Conservation (phyloP, 257 asterid genomes). For the Cruciata laevipes region DNA sequence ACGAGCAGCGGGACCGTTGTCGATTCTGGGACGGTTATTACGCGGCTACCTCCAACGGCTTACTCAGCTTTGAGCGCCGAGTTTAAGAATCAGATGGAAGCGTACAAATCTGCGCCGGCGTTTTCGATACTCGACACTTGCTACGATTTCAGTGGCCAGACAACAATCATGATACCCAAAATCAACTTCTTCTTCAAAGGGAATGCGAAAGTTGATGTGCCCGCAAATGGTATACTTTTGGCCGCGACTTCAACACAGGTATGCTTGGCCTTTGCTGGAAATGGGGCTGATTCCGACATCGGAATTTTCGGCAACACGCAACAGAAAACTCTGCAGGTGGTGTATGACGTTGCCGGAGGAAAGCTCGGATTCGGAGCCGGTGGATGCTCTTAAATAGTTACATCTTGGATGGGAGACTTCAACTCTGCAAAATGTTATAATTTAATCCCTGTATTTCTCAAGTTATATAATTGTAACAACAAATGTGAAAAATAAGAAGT, state of each 20-base stretch:
- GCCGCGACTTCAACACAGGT: constrained; percentile 6
- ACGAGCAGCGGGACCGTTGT: constrained; percentile 42
- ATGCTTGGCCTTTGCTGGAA: constrained; percentile 68
- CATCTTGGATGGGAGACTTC: background rate
- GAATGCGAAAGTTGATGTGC: constrained; percentile 37
- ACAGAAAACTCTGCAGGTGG: constrained; percentile 61
- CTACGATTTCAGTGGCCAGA: constrained; percentile 38
- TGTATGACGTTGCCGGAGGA: constrained; percentile 64
- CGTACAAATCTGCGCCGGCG: constrained; percentile 41
- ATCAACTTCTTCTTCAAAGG: constrained; percentile 47
- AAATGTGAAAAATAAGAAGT: background rate
- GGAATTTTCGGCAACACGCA: constrained; percentile 62
- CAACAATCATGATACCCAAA: constrained; percentile 30
- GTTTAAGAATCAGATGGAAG: constrained; percentile 42
- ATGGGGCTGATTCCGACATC: constrained; percentile 20
- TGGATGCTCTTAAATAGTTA: constrained; percentile 38
- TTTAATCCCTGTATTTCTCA: background rate
- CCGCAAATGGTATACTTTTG: constrained; percentile 26
- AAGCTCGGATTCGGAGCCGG: constrained; percentile 52
- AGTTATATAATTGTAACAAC: background rate
- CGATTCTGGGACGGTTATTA: constrained; percentile 77
- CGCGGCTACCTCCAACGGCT: constrained; percentile 54
- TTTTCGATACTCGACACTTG: constrained; percentile 61
- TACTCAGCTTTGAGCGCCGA: constrained; percentile 36
- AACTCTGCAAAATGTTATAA: background rate